These are phyloP conservation scores for Pichia sp. DNA, from an alignment of 1,139 yeast genomes.

Conservation along the genomic window DNA sequence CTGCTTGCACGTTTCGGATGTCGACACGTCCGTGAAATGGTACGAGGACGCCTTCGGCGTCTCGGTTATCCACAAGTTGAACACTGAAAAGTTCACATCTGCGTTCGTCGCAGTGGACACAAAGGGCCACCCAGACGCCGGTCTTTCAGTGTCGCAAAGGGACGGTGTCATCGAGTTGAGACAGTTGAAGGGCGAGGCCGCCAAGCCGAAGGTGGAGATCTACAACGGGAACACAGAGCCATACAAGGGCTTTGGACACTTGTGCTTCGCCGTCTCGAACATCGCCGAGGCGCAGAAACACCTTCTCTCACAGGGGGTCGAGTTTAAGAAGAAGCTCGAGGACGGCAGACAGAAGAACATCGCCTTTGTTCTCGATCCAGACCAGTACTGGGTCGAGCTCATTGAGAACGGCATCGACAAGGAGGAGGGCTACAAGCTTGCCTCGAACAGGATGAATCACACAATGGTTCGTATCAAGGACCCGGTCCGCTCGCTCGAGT, in stretches of 20 bases:
- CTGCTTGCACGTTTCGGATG: conserved; percentile 78
- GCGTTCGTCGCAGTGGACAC: conserved; percentile 63
- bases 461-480: conserved; percentile 92
- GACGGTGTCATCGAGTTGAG: conserved; percentile 82
- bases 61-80: conserved; percentile 51
- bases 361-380: conserved; percentile 93
- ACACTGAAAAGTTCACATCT: conserved; percentile 57
- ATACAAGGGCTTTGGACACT: conserved; percentile 89
- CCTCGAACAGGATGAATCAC: conserved; percentile 71
- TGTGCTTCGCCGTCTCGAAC: conserved; percentile 82
- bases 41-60: conserved; percentile 76
- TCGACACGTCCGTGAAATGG: conserved; percentile 65
- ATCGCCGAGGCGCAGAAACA: conserved; percentile 56
- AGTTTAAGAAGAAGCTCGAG: conserved; percentile 72
- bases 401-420: conserved; percentile 55
- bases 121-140: conserved; percentile 40
- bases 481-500: conserved; percentile 66
- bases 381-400: conserved; percentile 95
- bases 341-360: conserved; percentile 93
- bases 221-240: conserved; percentile 84
- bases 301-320: conserved; percentile 57
- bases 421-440: conserved; percentile 37
- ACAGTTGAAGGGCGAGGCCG: conserved; percentile 55
- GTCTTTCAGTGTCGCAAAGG: conserved; percentile 54
- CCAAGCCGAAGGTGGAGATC: conserved; percentile 41